Evolutionary conservation across 192 early-diverging fungal genomes (phyloP).

Genomic region (Backusella tuberculispora): DNA sequence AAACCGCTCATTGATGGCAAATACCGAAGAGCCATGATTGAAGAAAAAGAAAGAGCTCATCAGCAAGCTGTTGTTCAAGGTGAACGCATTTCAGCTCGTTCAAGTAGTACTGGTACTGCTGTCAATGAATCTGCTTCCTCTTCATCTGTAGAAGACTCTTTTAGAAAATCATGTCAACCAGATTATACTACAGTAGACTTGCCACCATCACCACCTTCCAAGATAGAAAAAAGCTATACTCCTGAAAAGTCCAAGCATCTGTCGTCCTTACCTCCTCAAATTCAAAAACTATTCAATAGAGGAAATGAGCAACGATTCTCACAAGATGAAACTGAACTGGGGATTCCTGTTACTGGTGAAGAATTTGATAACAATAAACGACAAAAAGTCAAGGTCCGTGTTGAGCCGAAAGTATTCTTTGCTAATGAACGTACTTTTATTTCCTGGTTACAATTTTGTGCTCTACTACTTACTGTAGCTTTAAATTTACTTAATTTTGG

Average conservation of each 20-base stretch:
- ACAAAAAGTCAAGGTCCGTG: slow-evolving; percentile 57
- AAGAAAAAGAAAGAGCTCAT: slow-evolving; percentile 39
- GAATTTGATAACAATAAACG: slow-evolving; percentile 25
- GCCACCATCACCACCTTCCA: background rate
- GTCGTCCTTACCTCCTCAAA: background rate
- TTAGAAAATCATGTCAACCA: background rate
- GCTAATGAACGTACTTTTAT: slow-evolving; percentile 91
- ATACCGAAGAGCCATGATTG: slow-evolving; percentile 39
- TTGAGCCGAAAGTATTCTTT: slow-evolving; percentile 88
- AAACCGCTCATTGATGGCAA: slow-evolving; percentile 42
- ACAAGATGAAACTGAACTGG: background rate
- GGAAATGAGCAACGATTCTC: slow-evolving; percentile 1
- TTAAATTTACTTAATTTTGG: slow-evolving; percentile 79
- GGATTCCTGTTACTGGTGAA: slow-evolving; percentile 3
- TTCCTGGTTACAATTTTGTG: slow-evolving; percentile 80
- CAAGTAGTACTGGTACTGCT: background rate
- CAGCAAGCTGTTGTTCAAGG: slow-evolving; percentile 15
- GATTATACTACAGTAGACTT: background rate
- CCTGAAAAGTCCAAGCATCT: slow-evolving; percentile 3
- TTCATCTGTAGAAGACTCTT: background rate
- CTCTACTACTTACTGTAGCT: slow-evolving; percentile 68
- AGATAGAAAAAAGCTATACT: background rate
- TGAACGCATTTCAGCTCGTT: background rate
- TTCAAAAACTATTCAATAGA: slow-evolving; percentile 13
- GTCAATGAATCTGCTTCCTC: slow-evolving; percentile 6